phyloP scores from a whole-genome alignment of 2,329 filamentous ascomycete species.

The Ophiostoma populinum region DNA sequence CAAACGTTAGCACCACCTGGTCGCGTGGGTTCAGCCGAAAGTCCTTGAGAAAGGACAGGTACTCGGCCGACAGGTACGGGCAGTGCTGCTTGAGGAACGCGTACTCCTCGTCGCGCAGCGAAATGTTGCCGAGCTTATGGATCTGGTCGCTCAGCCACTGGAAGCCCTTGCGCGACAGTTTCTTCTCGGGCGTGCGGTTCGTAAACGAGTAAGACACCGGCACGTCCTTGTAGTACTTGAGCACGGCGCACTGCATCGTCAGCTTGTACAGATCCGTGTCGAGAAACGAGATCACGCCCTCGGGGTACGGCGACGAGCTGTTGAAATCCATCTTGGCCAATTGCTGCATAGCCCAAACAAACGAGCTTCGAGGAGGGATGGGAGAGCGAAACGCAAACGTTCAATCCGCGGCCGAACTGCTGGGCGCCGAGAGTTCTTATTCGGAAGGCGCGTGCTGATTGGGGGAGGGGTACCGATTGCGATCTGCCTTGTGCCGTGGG shows the following conservation, averaged over 20 bases:
- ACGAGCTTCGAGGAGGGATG: too few relatives aligned
- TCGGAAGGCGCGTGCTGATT: too few relatives aligned
- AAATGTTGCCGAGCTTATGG: slow-evolving; percentile 66
- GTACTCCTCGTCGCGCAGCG: slow-evolving; percentile 62
- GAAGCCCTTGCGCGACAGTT: slow-evolving; percentile 67
- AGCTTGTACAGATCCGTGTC: slow-evolving; percentile 86
- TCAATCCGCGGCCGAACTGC: too few relatives aligned
- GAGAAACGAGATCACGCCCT: slow-evolving; percentile 66
- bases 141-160: slow-evolving; percentile 76
- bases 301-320: slow-evolving; percentile 47
- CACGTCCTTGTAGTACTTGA: slow-evolving; percentile 74
- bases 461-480: background rate
- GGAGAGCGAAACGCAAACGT: too few relatives aligned
- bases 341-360: too few relatives aligned
- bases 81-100: slow-evolving; percentile 63
- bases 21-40: slow-evolving; percentile 70
- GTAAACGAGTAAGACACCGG: slow-evolving; percentile 86
- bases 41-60: slow-evolving; percentile 63
- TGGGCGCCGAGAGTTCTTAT: too few relatives aligned
- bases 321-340: slow-evolving; percentile 60
- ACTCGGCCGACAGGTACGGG: slow-evolving; percentile 59
- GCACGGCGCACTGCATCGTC: slow-evolving; percentile 95
- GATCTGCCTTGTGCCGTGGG: background rate
- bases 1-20: slow-evolving; percentile 59
- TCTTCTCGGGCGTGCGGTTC: slow-evolving; percentile 88